Conservation (phyloP, 257 asterid genomes). For the Lantana camara region DNA sequence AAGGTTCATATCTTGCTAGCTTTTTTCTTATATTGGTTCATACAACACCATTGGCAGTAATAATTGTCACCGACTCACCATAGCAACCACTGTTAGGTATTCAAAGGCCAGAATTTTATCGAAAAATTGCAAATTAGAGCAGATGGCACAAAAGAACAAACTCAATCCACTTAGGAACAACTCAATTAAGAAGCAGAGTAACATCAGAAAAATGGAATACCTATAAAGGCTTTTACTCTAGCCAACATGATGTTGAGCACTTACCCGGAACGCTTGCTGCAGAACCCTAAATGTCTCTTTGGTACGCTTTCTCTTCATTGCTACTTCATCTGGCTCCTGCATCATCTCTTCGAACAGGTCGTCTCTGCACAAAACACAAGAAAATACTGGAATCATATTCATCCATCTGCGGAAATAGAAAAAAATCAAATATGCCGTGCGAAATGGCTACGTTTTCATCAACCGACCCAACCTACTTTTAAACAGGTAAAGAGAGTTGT, state of each 20-base stretch:
- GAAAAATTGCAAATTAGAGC: background rate
- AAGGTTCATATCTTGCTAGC: background rate
- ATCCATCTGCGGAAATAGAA: background rate
- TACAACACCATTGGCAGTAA: background rate
- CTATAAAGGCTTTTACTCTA: background rate
- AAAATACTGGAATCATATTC: constrained; percentile 25
- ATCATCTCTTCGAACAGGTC: constrained; percentile 89
- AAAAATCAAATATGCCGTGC: background rate
- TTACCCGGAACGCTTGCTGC: constrained; percentile 94
- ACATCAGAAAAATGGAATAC: background rate
- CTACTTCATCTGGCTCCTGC: constrained; percentile 96
- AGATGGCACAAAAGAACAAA: background rate
- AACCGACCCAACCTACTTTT: background rate
- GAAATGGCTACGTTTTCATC: background rate
- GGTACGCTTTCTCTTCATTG: constrained; percentile 85
- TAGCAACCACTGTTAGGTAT: background rate
- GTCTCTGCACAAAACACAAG: constrained; percentile 59
- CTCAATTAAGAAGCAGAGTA: background rate
- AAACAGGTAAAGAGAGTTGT: background rate
- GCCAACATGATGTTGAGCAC: constrained; percentile 13
- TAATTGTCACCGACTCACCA: too few species aligned
- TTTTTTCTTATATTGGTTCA: background rate
- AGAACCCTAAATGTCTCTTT: constrained; percentile 84
- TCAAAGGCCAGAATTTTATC: background rate
- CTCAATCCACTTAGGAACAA: background rate